Conservation (phyloP, 2,329 filamentous ascomycete species). For the Nigrospora osmanthi region DNA sequence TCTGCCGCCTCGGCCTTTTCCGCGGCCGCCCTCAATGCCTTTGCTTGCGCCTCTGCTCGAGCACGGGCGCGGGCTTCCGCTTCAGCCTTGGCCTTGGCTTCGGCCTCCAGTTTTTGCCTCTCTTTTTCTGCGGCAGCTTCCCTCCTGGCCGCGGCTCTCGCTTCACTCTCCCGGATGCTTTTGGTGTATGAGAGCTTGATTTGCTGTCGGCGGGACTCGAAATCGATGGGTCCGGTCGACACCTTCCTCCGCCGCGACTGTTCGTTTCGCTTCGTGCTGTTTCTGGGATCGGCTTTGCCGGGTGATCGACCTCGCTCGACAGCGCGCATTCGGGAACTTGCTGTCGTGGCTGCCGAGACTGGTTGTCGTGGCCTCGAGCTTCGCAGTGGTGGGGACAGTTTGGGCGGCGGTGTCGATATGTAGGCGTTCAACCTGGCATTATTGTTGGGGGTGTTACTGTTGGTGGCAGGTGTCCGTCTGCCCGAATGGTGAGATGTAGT, state of each 20-base stretch:
- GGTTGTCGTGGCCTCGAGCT: constrained; percentile 77
- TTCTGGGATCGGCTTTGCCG: constrained; percentile 9
- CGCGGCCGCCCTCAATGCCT: constrained; percentile 22
- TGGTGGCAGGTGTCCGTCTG: constrained; percentile 32
- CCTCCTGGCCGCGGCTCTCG: constrained; percentile 38
- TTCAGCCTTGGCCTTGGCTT: constrained; percentile 34
- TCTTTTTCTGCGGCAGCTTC: constrained; percentile 45
- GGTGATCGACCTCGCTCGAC: constrained; percentile 47
- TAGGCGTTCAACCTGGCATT: constrained; percentile 62
- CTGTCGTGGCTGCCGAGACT: constrained; percentile 66
- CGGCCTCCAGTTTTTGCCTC: constrained; percentile 41
- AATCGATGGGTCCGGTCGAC: constrained; percentile 70
- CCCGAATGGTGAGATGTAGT: constrained; percentile 27
- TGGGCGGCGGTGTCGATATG: constrained; percentile 61
- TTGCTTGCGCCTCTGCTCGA: constrained; percentile 31
- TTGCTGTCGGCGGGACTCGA: constrained; percentile 71
- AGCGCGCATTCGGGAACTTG: constrained; percentile 59
- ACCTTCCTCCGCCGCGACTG: constrained; percentile 41
- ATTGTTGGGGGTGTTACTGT: constrained; percentile 34
- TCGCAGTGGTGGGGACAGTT: constrained; percentile 69
- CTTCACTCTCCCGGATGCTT: constrained; percentile 69
- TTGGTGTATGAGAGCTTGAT: constrained; percentile 82
- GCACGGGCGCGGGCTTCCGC: constrained; percentile 16
- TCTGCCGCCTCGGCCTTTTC: constrained; percentile 39
- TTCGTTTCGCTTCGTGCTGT: constrained; percentile 27